phyloP scores from a whole-genome alignment of 768 basidiomycete species.

The Mycena galericulata region DNA sequence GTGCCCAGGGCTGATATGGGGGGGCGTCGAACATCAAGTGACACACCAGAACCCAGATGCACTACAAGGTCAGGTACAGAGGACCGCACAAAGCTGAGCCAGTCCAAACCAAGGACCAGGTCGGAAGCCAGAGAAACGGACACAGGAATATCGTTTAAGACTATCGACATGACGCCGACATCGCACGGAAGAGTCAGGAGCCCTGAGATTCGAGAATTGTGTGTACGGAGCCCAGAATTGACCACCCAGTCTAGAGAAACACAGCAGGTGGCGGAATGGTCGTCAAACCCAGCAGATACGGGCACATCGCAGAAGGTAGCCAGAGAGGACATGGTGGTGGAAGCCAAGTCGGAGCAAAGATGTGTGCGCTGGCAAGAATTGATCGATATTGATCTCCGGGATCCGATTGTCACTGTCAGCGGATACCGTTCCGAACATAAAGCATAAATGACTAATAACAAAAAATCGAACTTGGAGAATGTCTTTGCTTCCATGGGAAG shows the following conservation, averaged over 20 bases:
- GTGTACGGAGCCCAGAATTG: conserved; percentile 8
- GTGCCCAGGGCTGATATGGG: not conserved
- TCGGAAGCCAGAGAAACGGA: conserved; percentile 1
- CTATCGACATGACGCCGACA: conserved; percentile 1
- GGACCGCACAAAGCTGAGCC: not conserved
- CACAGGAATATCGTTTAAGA: conserved; percentile 5
- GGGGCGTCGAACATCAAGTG: not conserved
- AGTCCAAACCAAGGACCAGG: conserved; percentile 10
- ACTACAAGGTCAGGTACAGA: not conserved
- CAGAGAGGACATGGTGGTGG: not conserved
- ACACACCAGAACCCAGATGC: not conserved
- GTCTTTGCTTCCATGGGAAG: too few relatives aligned
- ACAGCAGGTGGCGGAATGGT: not conserved
- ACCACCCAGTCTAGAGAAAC: conserved; percentile 14
- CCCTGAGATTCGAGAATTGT: not conserved
- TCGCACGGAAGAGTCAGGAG: not conserved
- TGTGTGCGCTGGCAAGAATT: too few relatives aligned
- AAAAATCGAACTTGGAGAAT: too few relatives aligned
- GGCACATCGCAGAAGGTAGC: conserved; percentile 9
- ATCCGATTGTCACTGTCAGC: too few relatives aligned
- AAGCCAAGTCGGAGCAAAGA: not conserved
- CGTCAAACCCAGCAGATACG: conserved; percentile 6
- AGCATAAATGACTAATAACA: too few relatives aligned
- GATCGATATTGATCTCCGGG: too few relatives aligned
- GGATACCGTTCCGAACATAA: too few relatives aligned